Percentiles rank a stretch among this genome's conserved stretches.
phyloP scores from a whole-genome alignment of 1,284 basidiomycete genomes.

The Boletus mariae region DNA sequence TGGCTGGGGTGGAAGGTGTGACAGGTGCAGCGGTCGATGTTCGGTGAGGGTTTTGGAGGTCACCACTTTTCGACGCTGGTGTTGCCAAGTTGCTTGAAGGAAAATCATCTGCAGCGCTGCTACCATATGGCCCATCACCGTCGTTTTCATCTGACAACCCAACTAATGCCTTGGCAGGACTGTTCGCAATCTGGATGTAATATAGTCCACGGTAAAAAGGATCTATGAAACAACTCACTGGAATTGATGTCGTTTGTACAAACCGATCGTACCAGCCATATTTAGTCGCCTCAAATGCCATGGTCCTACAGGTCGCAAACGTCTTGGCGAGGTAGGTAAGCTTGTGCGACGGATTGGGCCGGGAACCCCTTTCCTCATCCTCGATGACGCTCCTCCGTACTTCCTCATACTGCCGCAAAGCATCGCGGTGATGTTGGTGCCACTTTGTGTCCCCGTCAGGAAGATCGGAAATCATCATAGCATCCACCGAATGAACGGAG shows the following conservation, averaged over 20 bases:
- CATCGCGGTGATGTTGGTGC: conserved; percentile 44
- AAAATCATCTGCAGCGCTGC: not conserved
- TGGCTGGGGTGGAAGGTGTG: not conserved
- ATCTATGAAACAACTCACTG: conserved; percentile 18
- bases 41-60: conserved; percentile 1
- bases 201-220: not conserved
- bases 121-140: conserved; percentile 5
- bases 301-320: conserved; percentile 43
- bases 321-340: conserved; percentile 39
- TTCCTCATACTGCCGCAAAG: conserved; percentile 27
- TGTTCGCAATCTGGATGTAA: conserved; percentile 20
- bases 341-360: conserved; percentile 33
- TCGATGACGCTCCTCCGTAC: conserved; percentile 22
- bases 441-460: conserved; percentile 37
- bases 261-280: conserved; percentile 53
- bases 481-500: conserved; percentile 51
- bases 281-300: conserved; percentile 33
- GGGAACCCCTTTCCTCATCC: conserved; percentile 36
- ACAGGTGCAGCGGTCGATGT: not conserved
- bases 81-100: not conserved
- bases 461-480: conserved; percentile 34
- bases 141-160: conserved; percentile 12
- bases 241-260: conserved; percentile 18
- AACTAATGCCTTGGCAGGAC: conserved; percentile 12
- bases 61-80: not conserved